phyloP scores from a whole-genome alignment of 106 monocot genomes.

The Dioscorea alata region DNA sequence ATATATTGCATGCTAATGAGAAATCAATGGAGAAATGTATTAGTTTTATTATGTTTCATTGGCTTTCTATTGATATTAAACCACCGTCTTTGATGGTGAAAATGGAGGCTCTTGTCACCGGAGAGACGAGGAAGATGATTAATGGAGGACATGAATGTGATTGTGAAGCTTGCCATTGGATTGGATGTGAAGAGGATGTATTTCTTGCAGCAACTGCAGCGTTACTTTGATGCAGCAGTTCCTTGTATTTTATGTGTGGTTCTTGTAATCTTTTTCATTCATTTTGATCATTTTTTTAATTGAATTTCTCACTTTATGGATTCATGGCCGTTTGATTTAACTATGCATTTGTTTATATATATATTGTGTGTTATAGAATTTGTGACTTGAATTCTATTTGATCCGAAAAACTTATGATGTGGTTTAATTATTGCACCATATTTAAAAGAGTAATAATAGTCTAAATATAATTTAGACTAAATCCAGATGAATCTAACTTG shows the following conservation, averaged over 20 bases:
- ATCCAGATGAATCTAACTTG: no score
- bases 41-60: not conserved
- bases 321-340: not conserved
- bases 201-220: constrained; percentile 1
- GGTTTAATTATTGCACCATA: no score
- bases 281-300: no score
- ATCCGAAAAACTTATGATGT: no score
- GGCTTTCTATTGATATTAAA: not conserved
- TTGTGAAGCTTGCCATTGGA: not conserved
- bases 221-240: no score
- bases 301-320: not conserved
- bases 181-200: not conserved
- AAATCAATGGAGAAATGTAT: not conserved
- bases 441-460: no score
- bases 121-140: not conserved
- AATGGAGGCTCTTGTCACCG: not conserved
- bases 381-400: no score
- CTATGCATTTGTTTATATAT: no score
- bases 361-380: no score
- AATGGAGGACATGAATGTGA: not conserved
- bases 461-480: no score
- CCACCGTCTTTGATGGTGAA: not conserved
- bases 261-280: no score
- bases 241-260: not conserved
- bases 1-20: not conserved